phyloP scores from a whole-genome alignment of 768 basidiomycete genomes.

The Boletus patriciae region DNA sequence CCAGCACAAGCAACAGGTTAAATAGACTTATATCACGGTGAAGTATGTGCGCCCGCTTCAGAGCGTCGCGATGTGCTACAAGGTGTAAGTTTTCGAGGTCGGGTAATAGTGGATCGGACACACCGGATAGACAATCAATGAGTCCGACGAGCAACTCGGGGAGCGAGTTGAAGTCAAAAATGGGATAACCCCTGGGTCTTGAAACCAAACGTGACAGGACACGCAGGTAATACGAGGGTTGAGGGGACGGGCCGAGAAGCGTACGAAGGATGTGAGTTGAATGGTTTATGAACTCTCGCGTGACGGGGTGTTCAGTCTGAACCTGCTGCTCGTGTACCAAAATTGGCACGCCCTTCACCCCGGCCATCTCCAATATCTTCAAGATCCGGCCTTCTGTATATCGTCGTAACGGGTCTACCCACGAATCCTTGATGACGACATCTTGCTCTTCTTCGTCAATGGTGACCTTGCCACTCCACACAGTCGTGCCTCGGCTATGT shows the following conservation, averaged over 20 bases:
- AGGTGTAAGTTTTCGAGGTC: too few relatives aligned
- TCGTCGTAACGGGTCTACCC: neutral
- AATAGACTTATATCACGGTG: conserved; percentile 3
- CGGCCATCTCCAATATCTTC: neutral
- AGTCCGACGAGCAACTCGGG: neutral
- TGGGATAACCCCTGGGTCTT: neutral
- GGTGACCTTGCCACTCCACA: neutral
- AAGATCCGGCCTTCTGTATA: neutral
- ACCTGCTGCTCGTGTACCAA: too few relatives aligned
- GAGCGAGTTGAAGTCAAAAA: neutral
- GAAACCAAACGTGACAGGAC: neutral
- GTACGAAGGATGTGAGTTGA: neutral
- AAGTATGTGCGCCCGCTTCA: neutral
- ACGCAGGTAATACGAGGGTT: neutral
- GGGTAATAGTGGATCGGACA: too few relatives aligned
- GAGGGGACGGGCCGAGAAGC: neutral
- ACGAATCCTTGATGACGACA: conserved; percentile 8
- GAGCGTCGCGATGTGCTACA: neutral
- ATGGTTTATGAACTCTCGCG: too few relatives aligned
- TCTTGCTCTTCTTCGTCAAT: neutral
- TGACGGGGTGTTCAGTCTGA: too few relatives aligned
- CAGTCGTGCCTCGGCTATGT: conserved; percentile 1
- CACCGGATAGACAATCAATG: neutral
- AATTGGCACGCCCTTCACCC: too few relatives aligned
- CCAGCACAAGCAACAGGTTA: too few relatives aligned